Evolutionary conservation across 2,329 filamentous ascomycete species (phyloP).

Genomic region (Dothidotthia symphoricarpi): DNA sequence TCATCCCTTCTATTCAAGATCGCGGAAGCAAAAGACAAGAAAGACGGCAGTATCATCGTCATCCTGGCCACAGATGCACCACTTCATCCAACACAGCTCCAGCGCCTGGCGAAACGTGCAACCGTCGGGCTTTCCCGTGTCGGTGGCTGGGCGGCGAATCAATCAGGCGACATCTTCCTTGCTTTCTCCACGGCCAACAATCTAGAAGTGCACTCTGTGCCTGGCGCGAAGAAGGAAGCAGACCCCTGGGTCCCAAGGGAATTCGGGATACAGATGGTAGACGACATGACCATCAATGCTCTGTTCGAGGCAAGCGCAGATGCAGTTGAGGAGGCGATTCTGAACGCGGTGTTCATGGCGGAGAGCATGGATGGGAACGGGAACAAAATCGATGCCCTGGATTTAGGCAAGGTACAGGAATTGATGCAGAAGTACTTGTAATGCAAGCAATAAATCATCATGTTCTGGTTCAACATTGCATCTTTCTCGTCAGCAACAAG

Average conservation of each 20-base stretch:
- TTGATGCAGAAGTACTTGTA: constrained; percentile 39
- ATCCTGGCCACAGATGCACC: constrained; percentile 62
- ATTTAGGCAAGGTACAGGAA: constrained; percentile 37
- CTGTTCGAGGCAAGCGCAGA: constrained; percentile 63
- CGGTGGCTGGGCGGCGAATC: constrained; percentile 61
- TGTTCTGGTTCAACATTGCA: too few relatives aligned
- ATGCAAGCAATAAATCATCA: too few relatives aligned
- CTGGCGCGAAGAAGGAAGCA: constrained; percentile 17
- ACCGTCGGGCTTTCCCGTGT: constrained; percentile 61
- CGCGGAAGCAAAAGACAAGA: constrained; percentile 47
- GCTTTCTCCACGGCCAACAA: constrained; percentile 63
- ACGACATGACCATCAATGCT: constrained; percentile 61
- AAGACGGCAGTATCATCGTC: constrained; percentile 64
- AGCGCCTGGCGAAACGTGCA: constrained; percentile 59
- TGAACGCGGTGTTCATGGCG: constrained; percentile 63
- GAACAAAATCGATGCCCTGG: constrained; percentile 42
- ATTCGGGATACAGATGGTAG: constrained; percentile 51
- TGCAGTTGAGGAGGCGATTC: constrained; percentile 64
- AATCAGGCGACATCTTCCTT: constrained; percentile 65
- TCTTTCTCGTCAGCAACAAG: too few relatives aligned
- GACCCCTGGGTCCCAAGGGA: constrained; percentile 42
- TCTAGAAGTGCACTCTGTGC: constrained; percentile 47
- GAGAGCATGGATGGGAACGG: constrained; percentile 58
- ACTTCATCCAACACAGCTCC: constrained; percentile 57
- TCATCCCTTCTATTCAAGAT: constrained; percentile 31